Evolutionary conservation across 129 eudicot genomes (phyloP), one percentile per base, ranked within the genome.

Genomic region (Saussurea involucrata): DNA sequence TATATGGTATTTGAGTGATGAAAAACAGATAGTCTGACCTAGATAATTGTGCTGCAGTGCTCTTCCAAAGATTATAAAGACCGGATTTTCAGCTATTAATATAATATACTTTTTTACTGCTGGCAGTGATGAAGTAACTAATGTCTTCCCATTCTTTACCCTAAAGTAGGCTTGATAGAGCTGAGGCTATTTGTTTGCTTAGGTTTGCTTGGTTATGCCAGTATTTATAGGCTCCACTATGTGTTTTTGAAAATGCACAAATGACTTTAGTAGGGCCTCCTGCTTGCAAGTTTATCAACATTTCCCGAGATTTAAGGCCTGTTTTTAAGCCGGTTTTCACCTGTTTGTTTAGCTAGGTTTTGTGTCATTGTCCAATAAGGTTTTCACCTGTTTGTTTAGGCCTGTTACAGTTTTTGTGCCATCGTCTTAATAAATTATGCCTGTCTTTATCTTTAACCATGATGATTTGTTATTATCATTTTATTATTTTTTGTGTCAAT

Each of bases 41-140:
- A 53, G 15, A 66, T 65, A 18, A 46, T 4, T 49, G 37, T 81
- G 76, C 5, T 81, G 57, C 96, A 95, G 98, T 86, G 92, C 88
- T 70, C 96, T 95, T 66, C 87, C 98, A 20, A 91, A 95, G 89
- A 95, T 95, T 73, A 95, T 95, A 77, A 95, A 95, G 88, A 95
- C 98, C 66, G 98, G 98, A 66, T 95, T 95, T 73, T 72, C 98
- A 32, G 98, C 98, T 74, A 95, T 95, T 75, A 91, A 91, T 79
- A 92, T 95, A 42, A 91, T 95, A 27, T 95, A 91, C 82, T 95
- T 95, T 73, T 95, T 95, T 85, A 95, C 98, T 13, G 97, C 98
- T 6, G 98, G 98, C 25, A 88, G 88, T 11, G 98, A 95, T 76
- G 98, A 95, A 96, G 98, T 95, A 84, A n/a, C n/a, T n/a, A n/a